These are phyloP conservation scores for Microthlaspi erraticum DNA, from an alignment of 345 rosid genomes.

Conservation along the genomic window DNA sequence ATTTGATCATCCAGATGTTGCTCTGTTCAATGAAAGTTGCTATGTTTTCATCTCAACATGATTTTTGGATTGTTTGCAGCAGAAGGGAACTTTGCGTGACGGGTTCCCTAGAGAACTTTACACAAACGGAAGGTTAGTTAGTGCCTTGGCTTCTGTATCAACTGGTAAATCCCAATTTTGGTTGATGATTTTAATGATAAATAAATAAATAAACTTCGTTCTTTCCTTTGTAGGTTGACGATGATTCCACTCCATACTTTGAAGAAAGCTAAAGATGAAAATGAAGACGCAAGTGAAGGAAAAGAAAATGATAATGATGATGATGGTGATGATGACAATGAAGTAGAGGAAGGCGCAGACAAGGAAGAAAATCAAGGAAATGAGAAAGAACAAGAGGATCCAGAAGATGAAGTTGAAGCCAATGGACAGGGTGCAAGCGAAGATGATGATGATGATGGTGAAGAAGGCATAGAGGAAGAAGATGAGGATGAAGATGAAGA, in stretches of 20 bases:
- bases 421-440: conserved; percentile 2
- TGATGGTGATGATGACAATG: not conserved
- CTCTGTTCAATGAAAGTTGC: not conserved
- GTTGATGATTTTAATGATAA: not conserved
- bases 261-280: conserved; percentile 13
- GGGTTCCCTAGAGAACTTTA: not conserved
- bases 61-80: conserved; percentile 1
- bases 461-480: not conserved
- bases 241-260: not conserved
- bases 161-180: not conserved
- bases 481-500: not conserved
- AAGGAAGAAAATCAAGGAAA: not conserved
- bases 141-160: not conserved
- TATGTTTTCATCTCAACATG: not conserved
- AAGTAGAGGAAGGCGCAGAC: not conserved
- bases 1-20: not conserved
- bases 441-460: not conserved
- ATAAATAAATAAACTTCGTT: not conserved
- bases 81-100: not conserved
- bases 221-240: not conserved
- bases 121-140: conserved; percentile 9
- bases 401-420: conserved; percentile 24
- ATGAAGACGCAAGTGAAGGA: conserved; percentile 17
- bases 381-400: not conserved
- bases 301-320: not conserved